These are phyloP conservation scores for Xanthoconium purpureum DNA, from an alignment of 768 basidiomycete genomes.

Conservation along the genomic window DNA sequence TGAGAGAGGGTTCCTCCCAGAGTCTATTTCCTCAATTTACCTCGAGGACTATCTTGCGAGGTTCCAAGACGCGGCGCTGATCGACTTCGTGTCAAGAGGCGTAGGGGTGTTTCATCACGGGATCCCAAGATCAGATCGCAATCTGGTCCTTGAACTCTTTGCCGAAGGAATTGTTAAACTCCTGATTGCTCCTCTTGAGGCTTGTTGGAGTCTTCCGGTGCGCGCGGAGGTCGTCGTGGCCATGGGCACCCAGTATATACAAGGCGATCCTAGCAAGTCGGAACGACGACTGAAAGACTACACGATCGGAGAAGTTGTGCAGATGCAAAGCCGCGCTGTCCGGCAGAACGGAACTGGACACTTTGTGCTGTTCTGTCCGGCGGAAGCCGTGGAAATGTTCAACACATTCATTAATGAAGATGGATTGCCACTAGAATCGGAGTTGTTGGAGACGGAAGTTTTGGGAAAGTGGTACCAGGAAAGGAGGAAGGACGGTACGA, in stretches of 20 bases:
- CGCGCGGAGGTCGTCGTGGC: conserved; percentile 79
- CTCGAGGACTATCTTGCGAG: conserved; percentile 58
- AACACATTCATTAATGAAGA: conserved; percentile 75
- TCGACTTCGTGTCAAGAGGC: conserved; percentile 78
- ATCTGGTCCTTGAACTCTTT: conserved; percentile 76
- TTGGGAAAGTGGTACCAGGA: conserved; percentile 48
- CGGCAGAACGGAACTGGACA: conserved; percentile 56
- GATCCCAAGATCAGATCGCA: conserved; percentile 62
- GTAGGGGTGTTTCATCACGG: conserved; percentile 86
- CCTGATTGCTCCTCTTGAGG: conserved; percentile 76
- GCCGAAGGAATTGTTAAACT: conserved; percentile 76
- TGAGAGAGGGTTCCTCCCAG: conserved; percentile 63
- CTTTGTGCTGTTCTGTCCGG: conserved; percentile 87
- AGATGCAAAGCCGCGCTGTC: conserved; percentile 89
- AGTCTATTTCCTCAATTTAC: conserved; percentile 44
- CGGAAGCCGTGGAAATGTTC: conserved; percentile 79
- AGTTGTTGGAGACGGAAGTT: conserved; percentile 49
- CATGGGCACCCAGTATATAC: conserved; percentile 88
- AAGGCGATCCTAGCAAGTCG: conserved; percentile 41
- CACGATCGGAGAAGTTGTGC: conserved; percentile 72
- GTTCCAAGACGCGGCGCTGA: conserved; percentile 59
- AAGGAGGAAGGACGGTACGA: conserved; percentile 36
- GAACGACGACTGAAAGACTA: conserved; percentile 81
- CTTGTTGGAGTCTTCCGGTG: conserved; percentile 88
- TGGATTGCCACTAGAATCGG: conserved; percentile 88